Evolutionary conservation across 2,329 filamentous ascomycete genomes (phyloP).

Genomic region (Colletotrichum australisinense): DNA sequence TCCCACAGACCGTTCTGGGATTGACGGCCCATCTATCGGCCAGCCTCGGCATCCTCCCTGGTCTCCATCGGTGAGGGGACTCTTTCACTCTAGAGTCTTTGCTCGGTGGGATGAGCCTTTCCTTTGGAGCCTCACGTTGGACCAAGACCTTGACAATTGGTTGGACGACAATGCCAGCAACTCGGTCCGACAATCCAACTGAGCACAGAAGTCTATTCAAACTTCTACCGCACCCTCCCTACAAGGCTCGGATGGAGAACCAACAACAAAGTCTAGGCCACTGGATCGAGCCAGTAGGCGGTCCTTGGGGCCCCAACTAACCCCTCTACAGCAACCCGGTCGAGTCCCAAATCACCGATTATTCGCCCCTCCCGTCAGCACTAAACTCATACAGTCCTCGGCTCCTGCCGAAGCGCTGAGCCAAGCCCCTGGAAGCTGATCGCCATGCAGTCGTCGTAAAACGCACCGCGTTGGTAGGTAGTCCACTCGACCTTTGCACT

Average conservation of each 20-base stretch:
- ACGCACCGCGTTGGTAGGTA: neutral
- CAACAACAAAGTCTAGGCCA: neutral
- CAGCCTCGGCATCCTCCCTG: neutral
- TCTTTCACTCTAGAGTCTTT: neutral
- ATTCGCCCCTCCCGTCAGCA: constrained; percentile 13
- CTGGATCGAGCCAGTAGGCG: neutral
- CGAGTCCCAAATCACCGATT: neutral
- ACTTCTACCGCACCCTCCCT: neutral
- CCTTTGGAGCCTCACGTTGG: neutral
- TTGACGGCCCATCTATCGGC: neutral
- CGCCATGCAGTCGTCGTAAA: neutral
- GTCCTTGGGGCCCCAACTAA: neutral
- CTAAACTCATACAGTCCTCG: neutral
- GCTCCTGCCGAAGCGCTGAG: constrained; percentile 16
- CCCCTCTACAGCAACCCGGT: neutral
- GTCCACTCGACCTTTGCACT: neutral
- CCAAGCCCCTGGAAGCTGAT: constrained; percentile 3
- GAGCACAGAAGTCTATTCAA: neutral
- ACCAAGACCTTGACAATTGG: neutral
- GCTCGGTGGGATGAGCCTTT: neutral
- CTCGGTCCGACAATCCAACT: neutral
- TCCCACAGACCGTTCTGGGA: neutral
- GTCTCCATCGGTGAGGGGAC: neutral
- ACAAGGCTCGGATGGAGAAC: neutral
- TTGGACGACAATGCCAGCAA: neutral